These are phyloP conservation scores for Filobasidium floriforme DNA, from an alignment of 768 basidiomycete species.

Conservation along the genomic window DNA sequence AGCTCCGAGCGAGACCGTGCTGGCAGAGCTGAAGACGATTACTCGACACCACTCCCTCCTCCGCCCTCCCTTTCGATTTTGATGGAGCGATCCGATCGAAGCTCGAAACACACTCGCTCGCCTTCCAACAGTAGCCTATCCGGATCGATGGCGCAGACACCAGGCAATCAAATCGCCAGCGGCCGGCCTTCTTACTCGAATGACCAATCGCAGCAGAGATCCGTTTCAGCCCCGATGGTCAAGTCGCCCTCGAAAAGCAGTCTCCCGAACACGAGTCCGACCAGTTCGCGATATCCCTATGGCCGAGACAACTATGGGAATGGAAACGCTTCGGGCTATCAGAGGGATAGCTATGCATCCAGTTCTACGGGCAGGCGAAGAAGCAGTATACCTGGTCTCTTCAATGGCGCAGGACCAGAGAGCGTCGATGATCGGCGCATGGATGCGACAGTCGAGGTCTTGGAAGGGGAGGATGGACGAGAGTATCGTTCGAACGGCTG, in stretches of 20 bases:
- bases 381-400: constrained; percentile 5
- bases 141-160: background rate
- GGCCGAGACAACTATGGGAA: constrained; percentile 1
- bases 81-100: constrained; percentile 48
- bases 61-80: constrained; percentile 88
- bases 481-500: background rate
- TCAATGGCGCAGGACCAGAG: background rate
- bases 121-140: constrained; percentile 15
- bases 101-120: constrained; percentile 23
- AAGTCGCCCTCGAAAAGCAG: constrained; percentile 33
- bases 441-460: constrained; percentile 12
- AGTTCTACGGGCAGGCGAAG: constrained; percentile 5
- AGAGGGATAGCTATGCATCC: constrained; percentile 29
- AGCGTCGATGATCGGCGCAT: constrained; percentile 9
- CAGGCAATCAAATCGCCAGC: constrained; percentile 17
- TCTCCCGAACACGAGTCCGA: constrained; percentile 31
- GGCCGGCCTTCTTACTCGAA: constrained; percentile 31
- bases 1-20: background rate
- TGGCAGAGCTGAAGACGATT: constrained; percentile 52
- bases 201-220: constrained; percentile 23
- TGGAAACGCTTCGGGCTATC: background rate
- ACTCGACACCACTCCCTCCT: constrained; percentile 65
- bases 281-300: constrained; percentile 32
- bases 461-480: constrained; percentile 4
- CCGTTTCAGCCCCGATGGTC: constrained; percentile 39